A percentile compares a stretch with the other conserved stretches of the same genome.
phyloP scores from a whole-genome alignment of 257 asterid species.

The Nyctanthes arbortristis region DNA sequence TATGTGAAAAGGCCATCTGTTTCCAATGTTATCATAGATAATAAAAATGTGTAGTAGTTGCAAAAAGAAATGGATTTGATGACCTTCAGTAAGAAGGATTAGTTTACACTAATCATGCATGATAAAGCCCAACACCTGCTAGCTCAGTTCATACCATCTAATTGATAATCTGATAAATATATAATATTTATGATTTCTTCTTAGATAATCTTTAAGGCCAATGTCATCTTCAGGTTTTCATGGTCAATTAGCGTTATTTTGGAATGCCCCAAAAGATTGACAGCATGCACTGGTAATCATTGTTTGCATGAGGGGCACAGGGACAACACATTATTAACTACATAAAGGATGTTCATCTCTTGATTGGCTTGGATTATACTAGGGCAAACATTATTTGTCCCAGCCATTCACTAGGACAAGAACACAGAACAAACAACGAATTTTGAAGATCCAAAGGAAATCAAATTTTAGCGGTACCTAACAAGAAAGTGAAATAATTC shows the following conservation, averaged over 20 bases:
- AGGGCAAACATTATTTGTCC: neutral
- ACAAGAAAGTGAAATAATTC: neutral
- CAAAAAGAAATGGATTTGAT: neutral
- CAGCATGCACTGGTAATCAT: neutral
- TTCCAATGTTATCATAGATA: neutral
- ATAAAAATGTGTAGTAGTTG: neutral
- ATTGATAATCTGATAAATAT: neutral
- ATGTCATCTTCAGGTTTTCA: neutral
- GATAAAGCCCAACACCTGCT: slow-evolving; percentile 9
- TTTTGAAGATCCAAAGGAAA: neutral
- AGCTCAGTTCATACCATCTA: neutral
- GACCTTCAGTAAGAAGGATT: slow-evolving; percentile 3
- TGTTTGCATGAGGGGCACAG: neutral
- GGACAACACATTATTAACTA: neutral
- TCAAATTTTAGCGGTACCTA: neutral
- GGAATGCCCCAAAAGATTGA: neutral
- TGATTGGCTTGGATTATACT: neutral
- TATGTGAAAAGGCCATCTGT: neutral
- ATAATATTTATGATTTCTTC: neutral
- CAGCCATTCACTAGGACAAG: too few species aligned
- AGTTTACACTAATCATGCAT: neutral
- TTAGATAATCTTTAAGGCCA: neutral
- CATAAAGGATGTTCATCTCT: neutral
- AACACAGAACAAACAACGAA: neutral
- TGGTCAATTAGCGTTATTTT: neutral